Evolutionary conservation across 1,284 basidiomycete genomes (phyloP), one percentile per base, ranked within the genome.

Genomic region (Vanrija pseudolonga): DNA sequence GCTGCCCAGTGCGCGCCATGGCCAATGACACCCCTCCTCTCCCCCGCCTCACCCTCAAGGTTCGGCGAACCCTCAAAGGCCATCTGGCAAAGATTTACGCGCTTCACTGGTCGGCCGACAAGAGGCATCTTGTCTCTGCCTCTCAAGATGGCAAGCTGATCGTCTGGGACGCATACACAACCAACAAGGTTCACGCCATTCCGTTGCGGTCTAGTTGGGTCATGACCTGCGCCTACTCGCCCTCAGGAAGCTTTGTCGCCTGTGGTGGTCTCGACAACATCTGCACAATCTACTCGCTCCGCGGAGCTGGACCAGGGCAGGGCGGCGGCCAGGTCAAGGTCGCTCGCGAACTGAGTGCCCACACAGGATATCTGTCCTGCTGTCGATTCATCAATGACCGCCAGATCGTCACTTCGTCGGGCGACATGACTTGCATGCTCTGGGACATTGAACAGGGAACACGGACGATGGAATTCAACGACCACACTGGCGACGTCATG

Each of bases 81-180:
- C 96, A 98, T 79, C 84, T 98, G 55, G 94, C 95, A 64, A 99
- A 99, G 83, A 97, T 99, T 73, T 98, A 98, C 76, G 94, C 96
- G 47, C 95, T 98, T 88, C 95, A 98, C 76, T 99, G 96, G 96
- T 88, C 95, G 18, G 86, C 87, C 55, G 96, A 98, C 80, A 86
- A 91, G 71, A 84, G 93, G 68, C 96, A 98, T 80, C 84, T 98
- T 60, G 95, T 99, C 42, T 98, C 95, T 12, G 95, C 96, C 22
- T 98, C 95, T 4, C 95, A 99, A 75, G 95, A 99, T 72, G 96
- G 96, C 59, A 98, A 98, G 78, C 84, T 99, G 55, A 98, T 99
- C 73, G 92, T 99, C 49, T 99, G 95, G 95, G 95, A 99, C 76
- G 95, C 96, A 42, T 98, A 98, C 79, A 97, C 95, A 9, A 96